Evolutionary conservation across 257 asterid species (phyloP).

Genomic region (Solanum virginianum): DNA sequence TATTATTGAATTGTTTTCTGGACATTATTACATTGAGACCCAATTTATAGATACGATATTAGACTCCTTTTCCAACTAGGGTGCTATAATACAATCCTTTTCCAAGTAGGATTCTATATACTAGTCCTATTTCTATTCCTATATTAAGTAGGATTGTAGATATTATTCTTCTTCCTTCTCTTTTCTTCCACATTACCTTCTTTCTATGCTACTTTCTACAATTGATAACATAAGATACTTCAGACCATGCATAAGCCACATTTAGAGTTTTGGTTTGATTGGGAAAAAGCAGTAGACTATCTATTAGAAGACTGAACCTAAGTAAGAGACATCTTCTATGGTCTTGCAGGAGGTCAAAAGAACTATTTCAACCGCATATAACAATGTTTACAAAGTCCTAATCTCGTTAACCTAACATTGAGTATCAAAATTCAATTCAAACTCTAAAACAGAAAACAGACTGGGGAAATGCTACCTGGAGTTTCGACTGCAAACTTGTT

Average conservation of each 20-base stretch:
- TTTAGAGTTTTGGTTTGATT: neutral
- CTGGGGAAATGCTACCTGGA: constrained; percentile 29
- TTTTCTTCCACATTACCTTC: neutral
- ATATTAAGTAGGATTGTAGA: too few relatives aligned
- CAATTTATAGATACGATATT: too few relatives aligned
- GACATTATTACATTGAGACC: too few relatives aligned
- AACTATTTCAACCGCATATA: neutral
- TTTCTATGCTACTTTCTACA: neutral
- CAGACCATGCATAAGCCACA: neutral
- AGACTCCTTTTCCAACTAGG: too few relatives aligned
- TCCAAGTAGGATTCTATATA: too few relatives aligned
- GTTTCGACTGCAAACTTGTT: constrained; percentile 43
- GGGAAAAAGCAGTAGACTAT: neutral
- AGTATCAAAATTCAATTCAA: neutral
- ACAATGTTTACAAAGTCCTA: neutral
- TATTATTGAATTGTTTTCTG: too few relatives aligned
- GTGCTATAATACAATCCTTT: too few relatives aligned
- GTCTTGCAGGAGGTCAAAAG: neutral
- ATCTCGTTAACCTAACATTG: neutral
- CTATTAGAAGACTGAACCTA: neutral
- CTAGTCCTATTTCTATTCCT: too few relatives aligned
- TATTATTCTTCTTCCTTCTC: neutral
- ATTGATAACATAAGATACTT: neutral
- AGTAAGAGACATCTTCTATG: neutral
- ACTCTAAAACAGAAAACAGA: neutral